Conservation (phyloP, 1,284 basidiomycete species). For the Golubevia sp. region DNA sequence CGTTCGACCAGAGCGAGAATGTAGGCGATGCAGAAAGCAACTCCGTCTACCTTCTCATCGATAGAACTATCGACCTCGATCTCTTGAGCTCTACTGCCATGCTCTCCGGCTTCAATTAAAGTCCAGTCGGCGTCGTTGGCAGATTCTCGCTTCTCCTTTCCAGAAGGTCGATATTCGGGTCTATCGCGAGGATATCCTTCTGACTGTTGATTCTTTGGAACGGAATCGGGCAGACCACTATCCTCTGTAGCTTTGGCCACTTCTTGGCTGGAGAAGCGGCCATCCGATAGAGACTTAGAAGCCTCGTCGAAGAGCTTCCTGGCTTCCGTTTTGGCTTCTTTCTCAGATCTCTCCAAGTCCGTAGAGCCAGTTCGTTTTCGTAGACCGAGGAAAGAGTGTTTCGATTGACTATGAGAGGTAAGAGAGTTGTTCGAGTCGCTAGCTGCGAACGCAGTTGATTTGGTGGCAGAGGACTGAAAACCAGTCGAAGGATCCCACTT, state of each 20-base stretch:
- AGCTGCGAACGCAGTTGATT: neutral
- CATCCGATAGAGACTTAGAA: neutral
- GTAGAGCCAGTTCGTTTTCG: no score
- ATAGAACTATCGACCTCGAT: conserved; percentile 4
- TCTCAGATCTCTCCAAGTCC: no score
- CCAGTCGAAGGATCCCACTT: neutral
- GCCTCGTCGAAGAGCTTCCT: neutral
- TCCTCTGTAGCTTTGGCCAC: neutral
- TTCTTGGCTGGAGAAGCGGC: no score
- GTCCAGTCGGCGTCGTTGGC: conserved; percentile 17
- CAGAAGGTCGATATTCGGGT: conserved; percentile 6
- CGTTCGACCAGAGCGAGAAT: conserved; percentile 53
- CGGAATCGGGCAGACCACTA: neutral
- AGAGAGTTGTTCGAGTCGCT: neutral
- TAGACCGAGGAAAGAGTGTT: neutral
- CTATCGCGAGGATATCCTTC: conserved; percentile 14
- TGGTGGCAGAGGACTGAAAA: neutral
- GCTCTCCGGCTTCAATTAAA: conserved; percentile 22
- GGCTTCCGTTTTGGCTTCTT: neutral
- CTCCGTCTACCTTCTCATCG: conserved; percentile 46
- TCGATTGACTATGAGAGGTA: neutral
- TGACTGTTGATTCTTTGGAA: conserved; percentile 10
- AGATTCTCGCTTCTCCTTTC: neutral
- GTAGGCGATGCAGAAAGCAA: conserved; percentile 57
- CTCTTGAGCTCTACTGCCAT: conserved; percentile 1